phyloP scores from a whole-genome alignment of 2,329 filamentous ascomycete species.

The Colletotrichum melonis region DNA sequence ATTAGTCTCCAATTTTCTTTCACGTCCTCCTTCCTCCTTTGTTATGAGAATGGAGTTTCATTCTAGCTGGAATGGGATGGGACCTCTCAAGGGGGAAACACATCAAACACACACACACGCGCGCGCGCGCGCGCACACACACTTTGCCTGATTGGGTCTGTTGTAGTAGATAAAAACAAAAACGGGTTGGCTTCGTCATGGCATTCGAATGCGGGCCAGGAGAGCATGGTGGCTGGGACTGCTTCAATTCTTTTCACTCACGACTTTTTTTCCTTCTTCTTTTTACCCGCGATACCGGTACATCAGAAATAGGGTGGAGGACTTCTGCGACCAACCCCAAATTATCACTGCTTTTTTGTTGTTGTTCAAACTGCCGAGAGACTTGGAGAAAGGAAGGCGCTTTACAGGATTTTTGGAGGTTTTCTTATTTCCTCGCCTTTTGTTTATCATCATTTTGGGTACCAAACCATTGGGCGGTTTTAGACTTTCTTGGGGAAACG shows the following conservation, averaged over 20 bases:
- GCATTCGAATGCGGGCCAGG: conserved; percentile 22
- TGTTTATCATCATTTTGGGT: background rate
- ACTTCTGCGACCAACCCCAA: background rate
- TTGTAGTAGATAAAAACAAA: conserved; percentile 30
- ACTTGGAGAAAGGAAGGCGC: conserved; percentile 30
- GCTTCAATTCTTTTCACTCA: background rate
- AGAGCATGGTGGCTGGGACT: conserved; percentile 4
- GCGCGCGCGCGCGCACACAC: background rate
- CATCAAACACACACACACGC: background rate
- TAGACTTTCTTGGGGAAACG: conserved; percentile 24
- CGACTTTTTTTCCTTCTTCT: background rate
- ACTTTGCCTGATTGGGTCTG: conserved; percentile 16
- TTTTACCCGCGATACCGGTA: conserved; percentile 9
- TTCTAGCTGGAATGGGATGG: conserved; percentile 33
- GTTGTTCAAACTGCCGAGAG: background rate
- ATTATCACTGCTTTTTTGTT: conserved; percentile 2
- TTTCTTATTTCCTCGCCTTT: background rate
- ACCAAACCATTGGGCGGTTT: conserved; percentile 25
- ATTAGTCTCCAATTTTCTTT: conserved; percentile 9
- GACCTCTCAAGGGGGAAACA: conserved; percentile 2
- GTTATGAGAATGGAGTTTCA: conserved; percentile 16
- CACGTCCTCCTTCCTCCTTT: conserved; percentile 9
- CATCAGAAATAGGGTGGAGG: conserved; percentile 11
- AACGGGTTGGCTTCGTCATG: conserved; percentile 21
- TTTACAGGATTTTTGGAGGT: conserved; percentile 19